Evolutionary conservation across 2,329 filamentous ascomycete genomes (phyloP).

Genomic region (Sclerotinia trifoliorum): DNA sequence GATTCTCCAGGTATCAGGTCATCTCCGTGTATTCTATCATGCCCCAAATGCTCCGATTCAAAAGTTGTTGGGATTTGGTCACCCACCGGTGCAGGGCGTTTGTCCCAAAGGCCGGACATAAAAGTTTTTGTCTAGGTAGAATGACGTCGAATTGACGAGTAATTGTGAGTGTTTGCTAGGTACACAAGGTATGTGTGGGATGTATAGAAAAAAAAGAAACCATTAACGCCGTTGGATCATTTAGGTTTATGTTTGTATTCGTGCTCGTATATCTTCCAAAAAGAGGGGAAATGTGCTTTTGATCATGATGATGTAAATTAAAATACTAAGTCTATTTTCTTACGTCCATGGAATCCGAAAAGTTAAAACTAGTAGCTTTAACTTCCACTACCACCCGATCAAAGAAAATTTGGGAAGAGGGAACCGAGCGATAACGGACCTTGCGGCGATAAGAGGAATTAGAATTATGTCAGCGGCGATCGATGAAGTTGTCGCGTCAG

Average conservation of each 20-base stretch:
- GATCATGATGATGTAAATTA: conserved; percentile 8
- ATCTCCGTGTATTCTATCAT: conserved; percentile 38
- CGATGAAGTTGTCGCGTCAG: conserved; percentile 10
- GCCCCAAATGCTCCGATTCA: conserved; percentile 26
- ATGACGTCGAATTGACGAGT: conserved; percentile 20
- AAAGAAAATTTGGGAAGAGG: conserved; percentile 4
- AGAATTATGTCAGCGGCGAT: conserved; percentile 25
- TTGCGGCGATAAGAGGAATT: conserved; percentile 15
- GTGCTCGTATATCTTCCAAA: not conserved
- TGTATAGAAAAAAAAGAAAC: not conserved
- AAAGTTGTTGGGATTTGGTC: conserved; percentile 32
- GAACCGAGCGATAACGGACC: conserved; percentile 12
- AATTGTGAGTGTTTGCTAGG: not conserved
- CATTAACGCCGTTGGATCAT: not conserved
- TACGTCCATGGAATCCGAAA: not conserved
- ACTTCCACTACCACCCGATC: not conserved
- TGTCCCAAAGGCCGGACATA: conserved; percentile 35
- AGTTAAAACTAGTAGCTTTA: not conserved
- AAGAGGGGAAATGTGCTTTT: not conserved
- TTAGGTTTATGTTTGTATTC: not conserved
- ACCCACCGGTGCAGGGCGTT: conserved; percentile 24
- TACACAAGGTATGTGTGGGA: not conserved
- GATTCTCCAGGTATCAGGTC: conserved; percentile 32
- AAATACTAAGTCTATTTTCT: not conserved
- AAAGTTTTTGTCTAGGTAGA: conserved; percentile 18